Conservation (phyloP, 768 basidiomycete species). For the Neoboletus subvelutipes region DNA sequence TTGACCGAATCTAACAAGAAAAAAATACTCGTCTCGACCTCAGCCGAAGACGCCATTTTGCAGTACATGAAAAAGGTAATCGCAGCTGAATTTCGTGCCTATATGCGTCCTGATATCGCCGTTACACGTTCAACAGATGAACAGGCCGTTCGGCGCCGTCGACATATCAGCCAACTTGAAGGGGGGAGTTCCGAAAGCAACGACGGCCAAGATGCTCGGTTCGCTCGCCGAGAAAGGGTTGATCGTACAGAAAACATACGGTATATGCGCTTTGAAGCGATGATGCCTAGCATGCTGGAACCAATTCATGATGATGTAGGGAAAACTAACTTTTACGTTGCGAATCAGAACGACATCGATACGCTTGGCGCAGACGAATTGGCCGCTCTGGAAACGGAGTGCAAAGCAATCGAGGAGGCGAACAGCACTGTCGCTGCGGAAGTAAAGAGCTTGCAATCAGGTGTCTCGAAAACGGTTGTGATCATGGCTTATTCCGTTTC, state of each 20-base stretch:
- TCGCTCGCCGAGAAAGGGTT: conserved; percentile 83
- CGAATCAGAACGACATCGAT: conserved; percentile 73
- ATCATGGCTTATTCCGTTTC: not conserved
- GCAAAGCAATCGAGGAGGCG: conserved; percentile 55
- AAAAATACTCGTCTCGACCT: not conserved
- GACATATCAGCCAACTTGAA: conserved; percentile 91
- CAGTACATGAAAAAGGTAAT: conserved; percentile 75
- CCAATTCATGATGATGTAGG: conserved; percentile 47
- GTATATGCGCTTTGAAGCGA: conserved; percentile 36
- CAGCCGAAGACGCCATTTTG: conserved; percentile 74
- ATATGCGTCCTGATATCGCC: conserved; percentile 4
- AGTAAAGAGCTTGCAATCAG: conserved; percentile 44
- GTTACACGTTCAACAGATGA: conserved; percentile 57
- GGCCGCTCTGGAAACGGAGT: conserved; percentile 57
- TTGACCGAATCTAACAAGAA: not conserved
- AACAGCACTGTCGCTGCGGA: conserved; percentile 54
- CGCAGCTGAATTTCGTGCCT: not conserved
- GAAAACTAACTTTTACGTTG: conserved; percentile 85
- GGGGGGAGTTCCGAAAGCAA: conserved; percentile 80
- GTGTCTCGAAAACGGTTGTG: conserved; percentile 10
- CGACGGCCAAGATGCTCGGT: conserved; percentile 80
- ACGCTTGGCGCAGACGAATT: conserved; percentile 63
- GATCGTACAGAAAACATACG: conserved; percentile 81
- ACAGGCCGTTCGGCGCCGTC: conserved; percentile 91
- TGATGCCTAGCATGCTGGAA: not conserved